Conservation (phyloP, 176 grass and related monocot genomes). For the Triticum timopheevii region DNA sequence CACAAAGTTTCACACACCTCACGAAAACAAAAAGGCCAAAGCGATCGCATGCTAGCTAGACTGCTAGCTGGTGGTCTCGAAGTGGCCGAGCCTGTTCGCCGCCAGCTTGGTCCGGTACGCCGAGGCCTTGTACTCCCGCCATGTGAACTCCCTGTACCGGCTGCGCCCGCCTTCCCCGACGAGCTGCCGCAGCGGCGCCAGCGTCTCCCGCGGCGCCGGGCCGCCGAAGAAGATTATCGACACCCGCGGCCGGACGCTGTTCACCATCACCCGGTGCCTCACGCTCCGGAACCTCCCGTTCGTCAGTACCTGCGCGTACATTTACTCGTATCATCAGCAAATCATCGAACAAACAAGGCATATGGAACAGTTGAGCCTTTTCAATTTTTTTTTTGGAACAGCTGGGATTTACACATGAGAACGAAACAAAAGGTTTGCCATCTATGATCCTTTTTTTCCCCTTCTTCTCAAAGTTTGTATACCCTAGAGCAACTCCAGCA, state of each 20-base stretch:
- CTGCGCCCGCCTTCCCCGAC: constrained; percentile 53
- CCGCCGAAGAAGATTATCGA: constrained; percentile 90
- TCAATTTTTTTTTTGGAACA: background rate
- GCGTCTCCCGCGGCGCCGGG: constrained; percentile 43
- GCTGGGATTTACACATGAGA: background rate
- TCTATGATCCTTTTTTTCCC: too few relatives aligned
- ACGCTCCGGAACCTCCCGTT: constrained; percentile 90
- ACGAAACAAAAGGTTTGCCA: too few relatives aligned
- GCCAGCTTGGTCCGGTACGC: constrained; percentile 64
- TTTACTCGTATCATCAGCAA: background rate
- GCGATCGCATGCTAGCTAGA: background rate
- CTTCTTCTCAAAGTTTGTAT: too few relatives aligned
- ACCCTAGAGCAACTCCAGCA: too few relatives aligned
- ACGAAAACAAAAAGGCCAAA: background rate
- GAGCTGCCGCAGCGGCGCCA: constrained; percentile 57
- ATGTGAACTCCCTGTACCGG: constrained; percentile 90
- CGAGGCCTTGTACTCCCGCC: constrained; percentile 77
- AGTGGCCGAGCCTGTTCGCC: constrained; percentile 62
- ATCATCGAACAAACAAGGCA: background rate
- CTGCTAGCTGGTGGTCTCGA: constrained; percentile 35
- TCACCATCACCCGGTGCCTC: constrained; percentile 74
- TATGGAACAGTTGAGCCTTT: background rate
- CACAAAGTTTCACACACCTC: background rate
- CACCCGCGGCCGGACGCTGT: constrained; percentile 40
- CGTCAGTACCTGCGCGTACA: constrained; percentile 52